Percentiles rank a stretch among this genome's conserved stretches.
Conservation (phyloP, 1,284 basidiomycete genomes). For the Pulveroboletus sp. region DNA sequence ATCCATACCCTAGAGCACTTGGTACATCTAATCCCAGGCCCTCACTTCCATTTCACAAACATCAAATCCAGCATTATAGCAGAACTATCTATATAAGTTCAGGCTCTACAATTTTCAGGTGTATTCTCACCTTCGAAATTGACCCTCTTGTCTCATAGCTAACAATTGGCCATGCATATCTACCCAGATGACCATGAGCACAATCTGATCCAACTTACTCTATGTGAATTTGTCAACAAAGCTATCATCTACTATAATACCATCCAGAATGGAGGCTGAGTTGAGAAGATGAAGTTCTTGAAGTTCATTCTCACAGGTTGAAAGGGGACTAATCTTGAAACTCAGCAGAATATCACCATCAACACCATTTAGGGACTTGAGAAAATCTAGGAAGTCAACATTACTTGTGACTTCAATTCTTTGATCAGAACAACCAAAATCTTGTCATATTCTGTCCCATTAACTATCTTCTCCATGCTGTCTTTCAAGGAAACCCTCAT, state of each 20-base stretch:
- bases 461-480: conserved; percentile 13
- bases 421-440: conserved; percentile 11
- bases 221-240: background rate
- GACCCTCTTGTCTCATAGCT: too few species aligned
- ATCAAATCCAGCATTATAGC: too few species aligned
- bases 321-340: background rate
- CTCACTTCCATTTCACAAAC: too few species aligned
- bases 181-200: conserved; percentile 3
- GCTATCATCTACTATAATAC: background rate
- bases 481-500: conserved; percentile 10
- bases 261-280: background rate
- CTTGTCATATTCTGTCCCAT: background rate
- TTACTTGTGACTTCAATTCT: conserved; percentile 9
- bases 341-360: background rate
- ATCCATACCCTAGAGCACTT: too few species aligned
- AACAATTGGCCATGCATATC: too few species aligned
- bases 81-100: too few species aligned
- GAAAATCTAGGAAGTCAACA: background rate
- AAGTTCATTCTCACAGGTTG: conserved; percentile 10
- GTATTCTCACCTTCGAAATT: too few species aligned
- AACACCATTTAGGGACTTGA: background rate
- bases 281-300: background rate
- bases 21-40: too few species aligned
- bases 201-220: background rate
- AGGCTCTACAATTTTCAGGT: too few species aligned